Conservation (phyloP, 495 filamentous ascomycete genomes). For the Aspergillus bertholletiae region DNA sequence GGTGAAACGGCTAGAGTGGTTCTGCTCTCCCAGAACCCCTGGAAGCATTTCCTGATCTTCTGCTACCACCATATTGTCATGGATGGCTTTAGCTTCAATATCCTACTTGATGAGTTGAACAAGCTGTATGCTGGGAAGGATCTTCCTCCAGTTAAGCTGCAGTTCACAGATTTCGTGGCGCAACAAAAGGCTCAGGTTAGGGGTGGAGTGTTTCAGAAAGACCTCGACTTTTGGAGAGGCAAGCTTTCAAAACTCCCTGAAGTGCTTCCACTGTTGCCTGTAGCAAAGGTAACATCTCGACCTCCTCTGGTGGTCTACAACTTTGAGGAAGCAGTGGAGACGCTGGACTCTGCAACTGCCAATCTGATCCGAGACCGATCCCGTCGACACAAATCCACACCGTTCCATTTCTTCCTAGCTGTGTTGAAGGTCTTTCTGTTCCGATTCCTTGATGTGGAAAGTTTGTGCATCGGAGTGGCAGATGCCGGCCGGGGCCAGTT, state of each 20-base stretch:
- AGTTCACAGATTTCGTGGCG: slow-evolving; percentile 26
- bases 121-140: slow-evolving; percentile 28
- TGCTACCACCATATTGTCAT: slow-evolving; percentile 47
- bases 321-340: too few species aligned
- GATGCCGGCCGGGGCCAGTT: slow-evolving; percentile 30
- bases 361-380: too few species aligned
- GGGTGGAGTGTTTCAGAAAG: not conserved
- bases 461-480: slow-evolving; percentile 39
- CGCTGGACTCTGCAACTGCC: too few species aligned
- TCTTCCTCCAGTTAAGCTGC: slow-evolving; percentile 8
- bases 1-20: slow-evolving; percentile 28
- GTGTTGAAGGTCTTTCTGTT: slow-evolving; percentile 20
- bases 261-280: too few species aligned
- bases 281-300: too few species aligned
- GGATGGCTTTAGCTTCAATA: slow-evolving; percentile 42
- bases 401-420: slow-evolving; percentile 33
- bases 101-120: slow-evolving; percentile 38
- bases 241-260: too few species aligned
- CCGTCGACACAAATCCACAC: slow-evolving; percentile 5
- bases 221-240: too few species aligned
- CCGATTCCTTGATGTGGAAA: slow-evolving; percentile 16
- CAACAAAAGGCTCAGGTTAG: not conserved
- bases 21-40: slow-evolving; percentile 16
- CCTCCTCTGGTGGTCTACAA: too few species aligned
- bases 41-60: slow-evolving; percentile 27